Base-by-base conservation (phyloP, 2,329 filamentous ascomycete species). In the Aspergillus tubingensis region DNA sequence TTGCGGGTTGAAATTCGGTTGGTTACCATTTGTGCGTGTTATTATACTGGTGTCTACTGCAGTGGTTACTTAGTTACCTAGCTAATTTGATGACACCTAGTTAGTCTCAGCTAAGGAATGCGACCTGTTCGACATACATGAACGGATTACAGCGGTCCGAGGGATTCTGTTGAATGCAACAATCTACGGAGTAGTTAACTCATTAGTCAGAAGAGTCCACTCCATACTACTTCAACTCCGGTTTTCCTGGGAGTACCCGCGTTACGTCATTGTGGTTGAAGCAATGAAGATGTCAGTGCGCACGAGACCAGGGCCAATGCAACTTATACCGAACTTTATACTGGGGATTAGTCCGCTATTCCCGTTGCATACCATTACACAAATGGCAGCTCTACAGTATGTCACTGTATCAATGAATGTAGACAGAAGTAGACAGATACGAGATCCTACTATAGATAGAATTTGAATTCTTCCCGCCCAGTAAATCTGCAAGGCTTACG, bases 261-360 rank as follows among this genome's bases (percentile, higher is more conserved):
- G 39, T 55, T 43, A 55, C 53, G 53, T 55, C 53, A 55, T 43
- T n/a, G 39, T 13, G 11, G 53, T 27, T 55, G 36, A 41, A 55
- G 53, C 53, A 55, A 55, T 32, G 39, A 55, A 55, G 39, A 55
- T 55, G 53, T 55, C 53, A 55, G 53, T 55, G 53, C 53, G 53
- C 53, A 55, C 39, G 53, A 27, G 53, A 44, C 47, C 47, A 30
- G 23, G 23, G 23, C 47, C 47, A 50, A 32, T 50, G 47, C 47
- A 50, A 17, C 47, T 50, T 50, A 50, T 30, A 32, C 47, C n/a
- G 27, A 27, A 44, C 25, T 50, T 49, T 49, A 49, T 49, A 49
- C 44, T 23, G 41, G 41, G 41, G 19, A 44, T 44, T 44, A 44
- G 41, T 44, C 41, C n/a, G 41, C 41, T 44, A 44, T 44, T 21